These are phyloP conservation scores for Penicillium sp. DNA, from an alignment of 2,329 filamentous ascomycete genomes.

Conservation along the genomic window DNA sequence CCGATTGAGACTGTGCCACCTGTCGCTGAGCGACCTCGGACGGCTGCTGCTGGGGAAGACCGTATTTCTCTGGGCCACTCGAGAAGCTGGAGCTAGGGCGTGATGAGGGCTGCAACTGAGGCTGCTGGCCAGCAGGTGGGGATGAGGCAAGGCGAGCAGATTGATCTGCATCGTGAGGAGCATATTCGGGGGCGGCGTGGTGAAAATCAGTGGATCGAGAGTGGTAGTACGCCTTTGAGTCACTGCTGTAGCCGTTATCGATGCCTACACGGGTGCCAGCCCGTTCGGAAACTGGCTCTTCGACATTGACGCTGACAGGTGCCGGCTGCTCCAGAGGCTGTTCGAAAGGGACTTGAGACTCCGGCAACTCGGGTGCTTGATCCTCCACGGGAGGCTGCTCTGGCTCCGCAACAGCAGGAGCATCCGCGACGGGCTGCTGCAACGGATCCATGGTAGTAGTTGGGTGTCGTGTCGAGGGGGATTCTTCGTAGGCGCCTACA, in stretches of 20 bases:
- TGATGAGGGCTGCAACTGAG: conserved; percentile 34
- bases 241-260: conserved; percentile 42
- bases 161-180: conserved; percentile 46
- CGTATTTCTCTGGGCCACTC: conserved; percentile 41
- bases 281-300: conserved; percentile 36
- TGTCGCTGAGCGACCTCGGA: conserved; percentile 45
- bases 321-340: conserved; percentile 17
- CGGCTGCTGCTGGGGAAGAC: conserved; percentile 47
- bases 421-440: conserved; percentile 20
- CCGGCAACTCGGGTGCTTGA: conserved; percentile 10
- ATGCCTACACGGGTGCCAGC: conserved; percentile 20
- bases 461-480: conserved; percentile 2
- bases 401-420: conserved; percentile 21
- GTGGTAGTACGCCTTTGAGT: conserved; percentile 47
- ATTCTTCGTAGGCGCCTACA: conserved; percentile 14
- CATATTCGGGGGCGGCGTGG: conserved; percentile 35
- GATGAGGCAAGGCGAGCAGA: conserved; percentile 40
- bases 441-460: conserved; percentile 25
- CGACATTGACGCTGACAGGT: conserved; percentile 25
- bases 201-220: conserved; percentile 37
- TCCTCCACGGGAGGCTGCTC: conserved; percentile 14
- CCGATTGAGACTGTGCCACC: conserved; percentile 36
- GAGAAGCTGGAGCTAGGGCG: conserved; percentile 51
- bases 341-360: conserved; percentile 6
- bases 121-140: conserved; percentile 38